Conservation (phyloP, 139 green algal genomes). For the Micromonas commoda region DNA sequence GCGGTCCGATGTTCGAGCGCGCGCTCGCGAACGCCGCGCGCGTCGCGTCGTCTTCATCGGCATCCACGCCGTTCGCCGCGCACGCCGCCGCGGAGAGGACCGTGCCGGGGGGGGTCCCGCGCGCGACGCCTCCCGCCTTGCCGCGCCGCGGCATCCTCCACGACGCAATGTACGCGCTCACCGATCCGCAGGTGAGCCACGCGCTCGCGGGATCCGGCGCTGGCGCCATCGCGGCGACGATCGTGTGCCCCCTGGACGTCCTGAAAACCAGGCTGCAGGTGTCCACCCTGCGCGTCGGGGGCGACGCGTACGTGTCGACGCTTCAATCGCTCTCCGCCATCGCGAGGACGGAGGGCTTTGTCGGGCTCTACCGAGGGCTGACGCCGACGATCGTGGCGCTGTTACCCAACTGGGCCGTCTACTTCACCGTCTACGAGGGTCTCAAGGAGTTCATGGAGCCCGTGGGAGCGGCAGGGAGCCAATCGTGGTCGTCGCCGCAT, state of each 20-base stretch:
- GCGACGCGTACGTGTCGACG: neutral
- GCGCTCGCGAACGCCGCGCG: too few species aligned
- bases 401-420: slow-evolving; percentile 96
- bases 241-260: slow-evolving; percentile 96
- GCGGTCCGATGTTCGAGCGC: too few species aligned
- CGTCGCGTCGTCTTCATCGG: too few species aligned
- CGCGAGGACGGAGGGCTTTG: slow-evolving; percentile 65
- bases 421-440: slow-evolving; percentile 85
- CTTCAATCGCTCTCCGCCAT: slow-evolving; percentile 57
- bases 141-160: too few species aligned
- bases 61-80: too few species aligned
- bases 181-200: neutral
- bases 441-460: slow-evolving; percentile 56
- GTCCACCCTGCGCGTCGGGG: neutral
- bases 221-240: slow-evolving; percentile 61
- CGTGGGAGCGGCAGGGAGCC: too few species aligned
- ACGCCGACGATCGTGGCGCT: slow-evolving; percentile 87
- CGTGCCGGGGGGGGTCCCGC: too few species aligned
- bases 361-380: slow-evolving; percentile 83
- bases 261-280: slow-evolving; percentile 96
- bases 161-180: too few species aligned
- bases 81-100: too few species aligned
- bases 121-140: neutral
- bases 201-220: neutral
- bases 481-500: too few species aligned